Base-by-base conservation (phyloP, 805 yeast genomes). In the Huiozyma sinensis region DNA sequence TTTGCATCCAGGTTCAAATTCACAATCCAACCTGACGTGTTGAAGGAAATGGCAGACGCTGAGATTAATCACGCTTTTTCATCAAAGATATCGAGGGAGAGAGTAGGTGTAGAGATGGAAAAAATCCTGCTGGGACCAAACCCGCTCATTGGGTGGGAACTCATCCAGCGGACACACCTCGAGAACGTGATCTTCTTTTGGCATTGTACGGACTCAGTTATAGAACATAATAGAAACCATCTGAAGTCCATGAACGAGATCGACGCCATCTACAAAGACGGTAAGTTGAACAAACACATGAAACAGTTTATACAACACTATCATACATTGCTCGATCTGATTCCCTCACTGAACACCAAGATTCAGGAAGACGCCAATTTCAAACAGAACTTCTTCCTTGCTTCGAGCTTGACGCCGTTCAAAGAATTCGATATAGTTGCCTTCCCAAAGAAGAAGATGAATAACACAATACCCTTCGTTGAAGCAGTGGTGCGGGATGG, bases 1-100 rank as follows among this genome's bases (percentile, higher is more conserved):
- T 92, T 92, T 67, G 92, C 95, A 0, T 72, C 85, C 32, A 76
- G 86, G 45, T 86, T 83, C 56, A 70, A 76, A 40, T 92, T 89
- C 57, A 53, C 52, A 1, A 72, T 92, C 31, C 94, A 80, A 7
- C 53, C 59, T 0, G 73, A 70, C 0, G 77, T 89, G 0, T 56
- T 76, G 31, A 54, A 63, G 1, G 83, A 90, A 0, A 88, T 92
- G 95, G 67, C 61, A 33, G 69, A 72, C 33, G 62, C 65, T 1
- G 72, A 70, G 7, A 77, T 90, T 42, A 77, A 75, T 49, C 48
- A 57, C 0, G 79, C 84, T 1, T 69, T 92, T 40, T 61, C 70
- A 13, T 70, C 73, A 29, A 92, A 92, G 55, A 88, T 92, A 40
- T 84, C 95, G 45, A 71, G 92, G 43, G 98, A 92, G 61, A 71